Percentiles rank a stretch among this genome's conserved stretches.
Evolutionary conservation across 164 flowering plant species (phyloP).

Genomic region (Tetrastigma voinierianum): DNA sequence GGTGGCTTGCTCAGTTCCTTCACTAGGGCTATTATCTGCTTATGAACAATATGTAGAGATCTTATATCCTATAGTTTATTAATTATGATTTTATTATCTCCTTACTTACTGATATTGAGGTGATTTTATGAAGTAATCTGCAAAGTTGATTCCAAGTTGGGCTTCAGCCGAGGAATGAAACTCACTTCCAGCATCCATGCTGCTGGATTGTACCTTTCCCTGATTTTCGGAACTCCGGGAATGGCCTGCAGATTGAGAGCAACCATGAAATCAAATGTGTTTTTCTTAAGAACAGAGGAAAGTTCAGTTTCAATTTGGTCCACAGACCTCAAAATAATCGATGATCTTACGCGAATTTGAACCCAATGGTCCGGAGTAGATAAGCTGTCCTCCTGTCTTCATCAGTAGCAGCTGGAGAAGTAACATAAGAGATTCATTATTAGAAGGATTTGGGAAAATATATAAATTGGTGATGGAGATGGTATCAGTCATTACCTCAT

Average conservation of each 20-base stretch:
- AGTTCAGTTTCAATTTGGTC: too few relatives aligned
- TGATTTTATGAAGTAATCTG: constrained; percentile 11
- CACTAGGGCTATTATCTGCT: too few relatives aligned
- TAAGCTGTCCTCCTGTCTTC: constrained; percentile 11
- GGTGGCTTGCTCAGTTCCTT: too few relatives aligned
- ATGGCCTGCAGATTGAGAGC: constrained; percentile 1
- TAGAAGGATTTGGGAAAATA: too few relatives aligned
- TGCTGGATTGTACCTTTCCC: constrained; percentile 10
- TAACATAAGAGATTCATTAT: not conserved
- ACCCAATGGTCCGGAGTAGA: constrained; percentile 13
- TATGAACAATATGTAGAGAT: too few relatives aligned
- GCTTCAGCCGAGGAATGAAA: constrained; percentile 20
- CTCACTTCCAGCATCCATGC: constrained; percentile 29
- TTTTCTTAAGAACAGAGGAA: not conserved
- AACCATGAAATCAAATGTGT: not conserved
- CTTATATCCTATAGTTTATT: too few relatives aligned
- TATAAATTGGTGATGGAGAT: not conserved
- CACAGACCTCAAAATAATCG: constrained; percentile 7
- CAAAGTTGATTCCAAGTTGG: constrained; percentile 23
- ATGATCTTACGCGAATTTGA: constrained; percentile 5
- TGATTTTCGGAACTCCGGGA: constrained; percentile 11
- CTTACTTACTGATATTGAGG: constrained; percentile 14
- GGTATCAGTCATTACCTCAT: not conserved
- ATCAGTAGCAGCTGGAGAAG: constrained; percentile 9
- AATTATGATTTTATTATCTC: too few relatives aligned